Percentiles rank a stretch among this genome's conserved stretches.
Evolutionary conservation across 148 eudicot species (phyloP).

Genomic region (Agrostemma githago): DNA sequence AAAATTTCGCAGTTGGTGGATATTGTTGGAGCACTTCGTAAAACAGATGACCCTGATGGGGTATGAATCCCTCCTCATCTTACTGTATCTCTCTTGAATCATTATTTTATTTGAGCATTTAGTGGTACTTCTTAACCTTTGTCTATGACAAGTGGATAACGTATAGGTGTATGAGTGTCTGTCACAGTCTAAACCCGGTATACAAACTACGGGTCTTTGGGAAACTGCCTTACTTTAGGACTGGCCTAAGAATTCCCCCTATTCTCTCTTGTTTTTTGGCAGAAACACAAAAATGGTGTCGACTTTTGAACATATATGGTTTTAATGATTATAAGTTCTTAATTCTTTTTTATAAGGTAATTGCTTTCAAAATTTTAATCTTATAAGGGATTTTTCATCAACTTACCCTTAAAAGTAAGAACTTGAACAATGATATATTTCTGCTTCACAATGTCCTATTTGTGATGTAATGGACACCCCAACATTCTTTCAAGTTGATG

Average conservation of each 20-base stretch:
- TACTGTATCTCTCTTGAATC: neutral
- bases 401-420: too few species aligned
- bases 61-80: conserved; percentile 42
- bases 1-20: conserved; percentile 82
- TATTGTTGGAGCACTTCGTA: conserved; percentile 80
- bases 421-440: too few species aligned
- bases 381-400: too few species aligned
- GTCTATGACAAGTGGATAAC: too few species aligned
- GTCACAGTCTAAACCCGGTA: neutral
- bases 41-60: conserved; percentile 84
- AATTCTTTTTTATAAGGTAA: too few species aligned
- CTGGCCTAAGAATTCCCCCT: neutral
- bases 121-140: neutral
- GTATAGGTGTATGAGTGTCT: neutral
- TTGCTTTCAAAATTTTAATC: too few species aligned
- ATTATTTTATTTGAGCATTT: neutral
- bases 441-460: too few species aligned
- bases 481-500: neutral
- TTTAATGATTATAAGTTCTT: too few species aligned
- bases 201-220: neutral
- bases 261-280: neutral
- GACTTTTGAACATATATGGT: too few species aligned
- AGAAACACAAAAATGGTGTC: too few species aligned
- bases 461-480: neutral
- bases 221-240: neutral